Percentiles rank a stretch among this genome's conserved stretches.
Conservation (phyloP, 176 grass and related monocot genomes). For the Musa acuminata region DNA sequence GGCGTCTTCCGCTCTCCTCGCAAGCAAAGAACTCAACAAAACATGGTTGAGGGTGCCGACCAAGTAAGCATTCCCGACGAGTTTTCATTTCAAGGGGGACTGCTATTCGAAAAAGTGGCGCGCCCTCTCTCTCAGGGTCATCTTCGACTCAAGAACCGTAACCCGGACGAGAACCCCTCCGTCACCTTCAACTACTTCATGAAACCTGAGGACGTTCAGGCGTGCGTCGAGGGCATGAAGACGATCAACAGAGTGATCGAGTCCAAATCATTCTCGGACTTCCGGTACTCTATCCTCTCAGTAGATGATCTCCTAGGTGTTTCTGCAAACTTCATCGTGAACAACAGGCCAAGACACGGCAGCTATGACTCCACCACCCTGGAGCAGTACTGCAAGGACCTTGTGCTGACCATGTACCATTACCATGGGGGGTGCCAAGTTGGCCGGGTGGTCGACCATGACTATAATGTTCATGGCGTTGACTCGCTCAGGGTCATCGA, state of each 20-base stretch:
- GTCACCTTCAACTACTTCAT: constrained; percentile 16
- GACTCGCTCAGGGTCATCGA: constrained; percentile 7
- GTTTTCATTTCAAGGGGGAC: constrained; percentile 49
- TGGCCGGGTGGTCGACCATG: neutral
- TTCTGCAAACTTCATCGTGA: constrained; percentile 48
- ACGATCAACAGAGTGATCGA: constrained; percentile 31
- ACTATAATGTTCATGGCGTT: neutral
- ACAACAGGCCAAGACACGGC: constrained; percentile 49
- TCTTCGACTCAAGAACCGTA: constrained; percentile 1
- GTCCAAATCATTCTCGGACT: constrained; percentile 52
- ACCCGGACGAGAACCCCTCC: constrained; percentile 1
- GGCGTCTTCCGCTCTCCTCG: constrained; percentile 5
- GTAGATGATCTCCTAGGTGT: constrained; percentile 43
- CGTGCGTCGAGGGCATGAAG: neutral
- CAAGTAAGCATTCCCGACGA: constrained; percentile 43
- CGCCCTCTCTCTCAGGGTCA: constrained; percentile 4
- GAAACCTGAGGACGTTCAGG: neutral
- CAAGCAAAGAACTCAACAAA: too few relatives aligned
- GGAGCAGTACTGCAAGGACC: constrained; percentile 25
- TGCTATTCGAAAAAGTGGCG: neutral
- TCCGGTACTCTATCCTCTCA: constrained; percentile 45
- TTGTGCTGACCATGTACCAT: constrained; percentile 6
- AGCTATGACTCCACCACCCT: constrained; percentile 48
- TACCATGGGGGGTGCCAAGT: constrained; percentile 6
- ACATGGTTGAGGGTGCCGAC: constrained; percentile 4